Conservation (phyloP, 495 filamentous ascomycete species). For the Penicillium herquei region DNA sequence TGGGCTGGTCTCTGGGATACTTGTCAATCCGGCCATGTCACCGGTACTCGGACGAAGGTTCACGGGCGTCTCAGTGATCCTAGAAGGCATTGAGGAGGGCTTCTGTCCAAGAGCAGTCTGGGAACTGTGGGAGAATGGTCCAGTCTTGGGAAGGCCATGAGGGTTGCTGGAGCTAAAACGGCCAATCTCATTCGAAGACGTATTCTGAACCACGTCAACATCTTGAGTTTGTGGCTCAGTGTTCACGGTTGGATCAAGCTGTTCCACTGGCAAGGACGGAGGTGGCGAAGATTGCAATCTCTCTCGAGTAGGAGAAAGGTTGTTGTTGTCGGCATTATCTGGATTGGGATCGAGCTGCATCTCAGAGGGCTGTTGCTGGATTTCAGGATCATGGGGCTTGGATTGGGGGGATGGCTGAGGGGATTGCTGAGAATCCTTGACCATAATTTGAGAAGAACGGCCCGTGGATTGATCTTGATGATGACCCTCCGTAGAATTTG, state of each 20-base stretch:
- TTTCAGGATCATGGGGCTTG: neutral
- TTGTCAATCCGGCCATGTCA: conserved; percentile 33
- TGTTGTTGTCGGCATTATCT: conserved; percentile 14
- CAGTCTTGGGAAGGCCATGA: neutral
- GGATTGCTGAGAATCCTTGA: conserved; percentile 51
- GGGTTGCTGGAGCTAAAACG: conserved; percentile 18
- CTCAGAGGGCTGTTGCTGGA: conserved; percentile 2
- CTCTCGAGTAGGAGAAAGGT: conserved; percentile 30
- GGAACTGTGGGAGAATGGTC: neutral
- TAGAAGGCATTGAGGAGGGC: conserved; percentile 43
- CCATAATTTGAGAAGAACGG: conserved; percentile 38
- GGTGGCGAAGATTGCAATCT: conserved; percentile 28
- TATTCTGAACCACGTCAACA: conserved; percentile 2
- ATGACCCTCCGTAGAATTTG: conserved; percentile 1
- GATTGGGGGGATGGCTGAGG: conserved; percentile 19
- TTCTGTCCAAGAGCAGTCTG: conserved; percentile 21
- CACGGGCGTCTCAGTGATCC: conserved; percentile 42
- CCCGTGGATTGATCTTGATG: conserved; percentile 10
- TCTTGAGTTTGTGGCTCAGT: conserved; percentile 3
- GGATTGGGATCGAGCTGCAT: conserved; percentile 18
- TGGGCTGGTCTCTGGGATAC: conserved; percentile 45
- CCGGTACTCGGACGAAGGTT: conserved; percentile 23
- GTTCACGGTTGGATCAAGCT: neutral
- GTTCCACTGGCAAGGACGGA: conserved; percentile 6
- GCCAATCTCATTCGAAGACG: conserved; percentile 7